These are phyloP conservation scores for Teunomyces panamensis DNA, from an alignment of 805 yeast genomes.

Conservation along the genomic window DNA sequence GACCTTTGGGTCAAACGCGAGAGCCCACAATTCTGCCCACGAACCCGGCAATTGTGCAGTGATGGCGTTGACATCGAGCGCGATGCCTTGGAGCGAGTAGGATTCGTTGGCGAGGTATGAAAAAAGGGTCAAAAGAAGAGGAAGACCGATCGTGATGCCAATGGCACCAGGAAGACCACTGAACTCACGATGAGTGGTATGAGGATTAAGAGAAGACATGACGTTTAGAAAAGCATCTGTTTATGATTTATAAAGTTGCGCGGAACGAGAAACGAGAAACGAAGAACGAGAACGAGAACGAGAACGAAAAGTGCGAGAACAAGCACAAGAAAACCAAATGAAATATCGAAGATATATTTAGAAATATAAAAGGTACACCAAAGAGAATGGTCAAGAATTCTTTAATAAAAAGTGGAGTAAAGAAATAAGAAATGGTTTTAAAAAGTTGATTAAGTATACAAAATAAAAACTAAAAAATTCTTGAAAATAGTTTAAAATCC, in stretches of 20 bases:
- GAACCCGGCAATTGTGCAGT: conserved; percentile 31
- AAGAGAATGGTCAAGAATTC: too few species aligned
- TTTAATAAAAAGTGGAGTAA: background rate
- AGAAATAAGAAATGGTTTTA: background rate
- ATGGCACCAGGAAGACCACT: conserved; percentile 75
- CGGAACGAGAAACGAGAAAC: background rate
- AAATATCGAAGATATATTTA: background rate
- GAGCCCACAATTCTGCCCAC: conserved; percentile 17
- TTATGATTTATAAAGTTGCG: background rate
- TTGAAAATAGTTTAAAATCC: too few species aligned
- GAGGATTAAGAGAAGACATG: conserved; percentile 55
- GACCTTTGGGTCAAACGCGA: conserved; percentile 43
- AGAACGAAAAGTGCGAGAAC: too few species aligned
- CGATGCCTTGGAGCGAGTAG: conserved; percentile 50
- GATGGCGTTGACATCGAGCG: conserved; percentile 40
- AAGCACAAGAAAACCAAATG: background rate
- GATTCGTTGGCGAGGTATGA: conserved; percentile 60
- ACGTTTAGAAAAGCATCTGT: background rate
- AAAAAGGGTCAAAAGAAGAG: conserved; percentile 57
- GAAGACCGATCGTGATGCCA: conserved; percentile 63
- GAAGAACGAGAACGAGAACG: background rate
- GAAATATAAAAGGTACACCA: too few species aligned
- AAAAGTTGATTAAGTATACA: background rate
- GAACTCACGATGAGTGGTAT: conserved; percentile 70
- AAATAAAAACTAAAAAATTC: too few species aligned